Evolutionary conservation across 108 stramenopile genomes (phyloP), one percentile per base, ranked within the genome.

Genomic region (Mediolabrus comicus): DNA sequence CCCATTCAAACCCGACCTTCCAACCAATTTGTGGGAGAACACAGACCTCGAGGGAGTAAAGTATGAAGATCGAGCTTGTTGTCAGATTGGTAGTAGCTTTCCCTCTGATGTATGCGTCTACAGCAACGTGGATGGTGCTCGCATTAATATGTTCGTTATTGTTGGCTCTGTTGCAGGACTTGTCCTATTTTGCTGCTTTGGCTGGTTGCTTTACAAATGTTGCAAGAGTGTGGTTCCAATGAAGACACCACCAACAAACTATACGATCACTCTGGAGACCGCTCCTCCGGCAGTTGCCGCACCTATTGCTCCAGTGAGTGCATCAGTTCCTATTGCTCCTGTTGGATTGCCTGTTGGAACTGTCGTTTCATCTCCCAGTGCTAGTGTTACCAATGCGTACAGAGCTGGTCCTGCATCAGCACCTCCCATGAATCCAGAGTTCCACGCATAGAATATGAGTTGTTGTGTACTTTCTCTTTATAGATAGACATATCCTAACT

Each of bases 11-110:
- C 30, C 26, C 24, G 72, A 74, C 52, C 29, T 53, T 11, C 72
- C 72, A 17, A 43, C 31, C 10, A 58, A 74, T 13, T 38, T 74
- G 13, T 79, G 71, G 78, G 24, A 62, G 13, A 74, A 79, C 31
- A 38, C 67, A 9, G 78, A 79, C 16, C 13, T 51, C 62, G 49
- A 62, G 72, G 72, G 72, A 30, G 26, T n/a, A 9, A 22, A 25
- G n/a, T 72, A 59, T 28, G 19, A 4, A 3, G 59, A 72, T 19
- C 63, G 71, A n/a, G 65, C 55, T n/a, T 72, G 72, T 56, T 72
- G 72, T 59, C 24, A 57, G 35, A 38, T 34, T 4, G 72, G 65
- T 3, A 25, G 28, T 12, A 52, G 19, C 16, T 19, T 10, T 27
- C 61, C 61, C 22, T 62, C 61, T 5, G 61, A 62, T n/a, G 16